Percentiles rank a stretch among this genome's conserved stretches.
phyloP scores from a whole-genome alignment of 2,329 filamentous ascomycete species.

The Lecanicillium sp. region DNA sequence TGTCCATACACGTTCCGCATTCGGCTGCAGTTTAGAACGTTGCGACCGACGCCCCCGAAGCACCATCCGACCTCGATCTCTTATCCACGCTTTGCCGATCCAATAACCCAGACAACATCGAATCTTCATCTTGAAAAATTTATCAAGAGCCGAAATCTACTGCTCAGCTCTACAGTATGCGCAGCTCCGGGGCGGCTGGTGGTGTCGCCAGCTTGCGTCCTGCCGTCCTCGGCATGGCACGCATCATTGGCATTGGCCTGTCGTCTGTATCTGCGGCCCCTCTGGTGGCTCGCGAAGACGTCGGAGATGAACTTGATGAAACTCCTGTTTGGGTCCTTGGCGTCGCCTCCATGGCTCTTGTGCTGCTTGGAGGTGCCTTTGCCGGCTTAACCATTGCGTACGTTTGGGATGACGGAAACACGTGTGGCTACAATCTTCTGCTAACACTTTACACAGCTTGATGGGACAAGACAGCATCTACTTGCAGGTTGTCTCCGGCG shows the following conservation, averaged over 20 bases:
- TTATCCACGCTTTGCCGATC: too few relatives aligned
- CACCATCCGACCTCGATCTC: too few relatives aligned
- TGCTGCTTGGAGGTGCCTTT: slow-evolving; percentile 85
- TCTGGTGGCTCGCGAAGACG: slow-evolving; percentile 25
- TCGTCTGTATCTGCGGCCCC: slow-evolving; percentile 41
- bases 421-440: background rate
- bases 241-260: slow-evolving; percentile 40
- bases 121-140: too few relatives aligned
- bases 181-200: slow-evolving; percentile 15
- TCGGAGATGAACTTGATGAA: slow-evolving; percentile 46
- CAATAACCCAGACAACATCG: too few relatives aligned
- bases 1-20: too few relatives aligned
- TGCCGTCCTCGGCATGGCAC: slow-evolving; percentile 41
- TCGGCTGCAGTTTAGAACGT: too few relatives aligned
- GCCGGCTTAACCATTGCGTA: slow-evolving; percentile 86
- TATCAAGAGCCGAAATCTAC: too few relatives aligned
- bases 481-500: slow-evolving; percentile 84
- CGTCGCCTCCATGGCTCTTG: slow-evolving; percentile 67
- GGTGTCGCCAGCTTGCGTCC: slow-evolving; percentile 35
- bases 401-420: slow-evolving; percentile 27
- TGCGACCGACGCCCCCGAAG: too few relatives aligned
- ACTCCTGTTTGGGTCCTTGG: slow-evolving; percentile 74
- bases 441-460: slow-evolving; percentile 27
- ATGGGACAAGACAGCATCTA: slow-evolving; percentile 89
- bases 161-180: slow-evolving; percentile 14